Evolutionary conservation across 441 rosid species (phyloP), one percentile per base, ranked within the genome.

Genomic region (Gossypium davidsonii): DNA sequence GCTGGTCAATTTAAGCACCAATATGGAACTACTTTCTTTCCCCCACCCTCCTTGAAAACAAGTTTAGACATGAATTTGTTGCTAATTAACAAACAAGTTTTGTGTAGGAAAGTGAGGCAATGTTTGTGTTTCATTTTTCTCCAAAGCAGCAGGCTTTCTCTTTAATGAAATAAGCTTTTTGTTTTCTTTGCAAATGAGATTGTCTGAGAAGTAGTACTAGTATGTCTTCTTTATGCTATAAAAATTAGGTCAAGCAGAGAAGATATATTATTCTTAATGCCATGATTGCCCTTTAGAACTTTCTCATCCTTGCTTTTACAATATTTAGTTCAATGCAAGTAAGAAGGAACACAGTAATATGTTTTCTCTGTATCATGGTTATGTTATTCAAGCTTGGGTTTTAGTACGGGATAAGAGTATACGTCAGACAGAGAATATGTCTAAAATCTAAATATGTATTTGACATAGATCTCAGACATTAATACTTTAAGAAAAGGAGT

Each of bases 1-100:
- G 39, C 14, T 18, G 37, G 56, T 79, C 15, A 58, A 3, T 74
- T 71, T 59, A 59, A 61, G 31, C 60, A 53, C 69, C 26, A 55
- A 37, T 44, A 70, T 34, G 11, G 31, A 34, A 34, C 8, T 6
- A 2, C 68, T 64, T 63, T 10, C 69, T 42, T 42, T 11, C 2
- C 52, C 9, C 69, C 15, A 14, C 51, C 68, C 28, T 11, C 3
- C 31, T 73, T 55, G 6, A 28, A 56, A 51, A 60, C 60, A 34
- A 25, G 23, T 42, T 62, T 42, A n/a, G 44, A 53, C 39, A 60
- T 73, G 73, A 26, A 14, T 39, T 31, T 55, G 15, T 61, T 68
- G 62, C 14, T 59, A 12, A 17, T 12, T 58, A 25, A 26, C 21
- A 6, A 62, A 46, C 48, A 7, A 14, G 48, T 34, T 34, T 4